Percentiles rank a stretch among this genome's conserved stretches.
Evolutionary conservation across 73 alveolate species (phyloP).

Genomic region (Paraurostyla sp.): DNA sequence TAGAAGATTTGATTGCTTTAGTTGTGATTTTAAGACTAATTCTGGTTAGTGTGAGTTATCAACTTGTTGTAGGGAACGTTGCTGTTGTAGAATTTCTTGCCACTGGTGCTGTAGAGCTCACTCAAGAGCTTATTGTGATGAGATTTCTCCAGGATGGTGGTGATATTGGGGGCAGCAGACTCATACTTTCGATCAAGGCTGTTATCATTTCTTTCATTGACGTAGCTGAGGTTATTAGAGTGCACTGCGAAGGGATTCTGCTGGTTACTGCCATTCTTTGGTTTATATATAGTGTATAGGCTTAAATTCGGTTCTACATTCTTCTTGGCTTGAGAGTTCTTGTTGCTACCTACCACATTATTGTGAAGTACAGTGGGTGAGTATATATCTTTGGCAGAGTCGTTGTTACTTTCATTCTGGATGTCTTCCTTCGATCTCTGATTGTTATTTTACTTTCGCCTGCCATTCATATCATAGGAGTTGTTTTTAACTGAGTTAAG

Average conservation of each 20-base stretch:
- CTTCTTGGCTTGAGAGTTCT: not conserved
- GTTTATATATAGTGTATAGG: conserved; percentile 12
- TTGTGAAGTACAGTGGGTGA: too few relatives aligned
- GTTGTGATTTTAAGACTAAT: not conserved
- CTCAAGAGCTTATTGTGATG: not conserved
- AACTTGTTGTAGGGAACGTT: conserved; percentile 1
- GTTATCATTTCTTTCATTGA: not conserved
- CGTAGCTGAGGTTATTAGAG: not conserved
- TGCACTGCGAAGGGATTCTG: not conserved
- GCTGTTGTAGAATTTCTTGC: conserved; percentile 9
- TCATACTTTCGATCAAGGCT: not conserved
- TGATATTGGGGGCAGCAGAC: not conserved
- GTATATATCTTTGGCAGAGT: too few relatives aligned
- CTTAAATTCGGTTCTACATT: not conserved
- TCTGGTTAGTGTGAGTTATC: too few relatives aligned
- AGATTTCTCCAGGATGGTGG: not conserved
- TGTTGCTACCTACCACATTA: too few relatives aligned
- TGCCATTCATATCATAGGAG: not conserved
- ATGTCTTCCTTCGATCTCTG: too few relatives aligned
- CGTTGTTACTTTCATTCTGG: too few relatives aligned
- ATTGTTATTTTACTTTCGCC: not conserved
- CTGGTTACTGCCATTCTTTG: not conserved
- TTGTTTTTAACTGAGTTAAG: not conserved
- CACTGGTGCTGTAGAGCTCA: conserved; percentile 22
- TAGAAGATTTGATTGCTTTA: not conserved